Base-by-base conservation (phyloP, 2,329 filamentous ascomycete genomes). In the Diaporthe helianthi region DNA sequence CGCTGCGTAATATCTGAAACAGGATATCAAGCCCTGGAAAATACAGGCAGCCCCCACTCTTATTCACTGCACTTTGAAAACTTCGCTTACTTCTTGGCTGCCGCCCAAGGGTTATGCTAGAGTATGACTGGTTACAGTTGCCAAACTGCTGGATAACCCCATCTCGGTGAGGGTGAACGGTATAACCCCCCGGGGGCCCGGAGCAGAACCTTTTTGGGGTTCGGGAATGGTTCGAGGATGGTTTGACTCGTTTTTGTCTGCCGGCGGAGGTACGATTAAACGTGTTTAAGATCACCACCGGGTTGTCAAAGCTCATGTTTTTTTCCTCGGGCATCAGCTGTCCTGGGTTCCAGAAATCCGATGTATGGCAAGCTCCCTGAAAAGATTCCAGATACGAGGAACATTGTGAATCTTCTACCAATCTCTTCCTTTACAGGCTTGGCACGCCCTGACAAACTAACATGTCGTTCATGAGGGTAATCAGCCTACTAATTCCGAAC, bases 81-180 rank as follows among this genome's bases (percentile, higher is more conserved):
- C 38, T 3, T 60, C 38, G 55, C 55, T 60, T 60, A 19, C 24
- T 31, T 38, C 55, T 60, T 60, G 55, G 55, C 55, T 60, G 36
- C 41, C 55, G 55, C 55, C 38, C 12, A 31, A n/a, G 22, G 54
- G 22, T 17, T 13, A 17, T 17, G 36, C 4, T 60, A n/a, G n/a
- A n/a, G n/a, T n/a, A n/a, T n/a, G n/a, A n/a, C n/a, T n/a, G n/a
- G n/a, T n/a, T n/a, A 29, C 54, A 44, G 3, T 15, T 44, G 54
- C 54, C 54, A 17, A 60, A 38, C 54, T 17, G n/a, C 36, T 60
- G 54, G 24, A 29, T 22, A n/a, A 29, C 29, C n/a, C 54, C 54
- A 44, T 41, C 22, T 41, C 7, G 22, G n/a, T 38, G 33, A 58
- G 22, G 53, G 3, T 19, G 33, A 4, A 13, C 22, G 53, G 33